Conservation (phyloP, 2,329 filamentous ascomycete species). For the Penicillium sp. region DNA sequence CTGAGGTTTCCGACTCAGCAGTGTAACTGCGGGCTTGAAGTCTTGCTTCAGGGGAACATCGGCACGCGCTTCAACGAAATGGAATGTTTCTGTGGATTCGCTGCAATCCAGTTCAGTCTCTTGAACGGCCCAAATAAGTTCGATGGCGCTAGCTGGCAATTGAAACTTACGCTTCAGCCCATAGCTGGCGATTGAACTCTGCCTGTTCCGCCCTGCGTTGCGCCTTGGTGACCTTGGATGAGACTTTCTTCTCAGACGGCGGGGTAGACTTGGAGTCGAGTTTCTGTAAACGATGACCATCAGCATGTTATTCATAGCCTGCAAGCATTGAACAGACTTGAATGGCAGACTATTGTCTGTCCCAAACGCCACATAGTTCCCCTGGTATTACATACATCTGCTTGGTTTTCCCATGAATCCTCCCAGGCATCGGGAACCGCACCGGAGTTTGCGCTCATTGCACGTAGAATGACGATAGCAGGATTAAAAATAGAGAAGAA, state of each 20-base stretch:
- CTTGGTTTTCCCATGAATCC: conserved; percentile 81
- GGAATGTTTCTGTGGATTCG: conserved; percentile 70
- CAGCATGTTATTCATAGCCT: background rate
- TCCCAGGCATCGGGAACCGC: conserved; percentile 79
- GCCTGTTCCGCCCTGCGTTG: conserved; percentile 77
- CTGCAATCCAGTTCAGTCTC: conserved; percentile 42
- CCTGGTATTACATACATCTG: conserved; percentile 56
- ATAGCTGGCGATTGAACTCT: conserved; percentile 79
- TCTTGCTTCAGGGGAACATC: conserved; percentile 63
- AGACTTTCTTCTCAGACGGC: conserved; percentile 45
- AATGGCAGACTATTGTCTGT: background rate
- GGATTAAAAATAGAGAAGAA: conserved; percentile 3
- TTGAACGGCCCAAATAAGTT: background rate
- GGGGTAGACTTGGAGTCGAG: conserved; percentile 39
- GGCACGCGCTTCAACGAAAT: conserved; percentile 68
- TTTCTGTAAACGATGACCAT: conserved; percentile 33
- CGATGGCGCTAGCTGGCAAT: background rate
- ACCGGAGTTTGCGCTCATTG: conserved; percentile 48
- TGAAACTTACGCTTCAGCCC: conserved; percentile 73
- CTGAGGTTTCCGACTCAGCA: conserved; percentile 79
- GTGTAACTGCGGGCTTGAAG: conserved; percentile 79
- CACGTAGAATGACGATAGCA: conserved; percentile 2
- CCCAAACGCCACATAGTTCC: background rate
- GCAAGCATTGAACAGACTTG: background rate
- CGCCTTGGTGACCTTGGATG: conserved; percentile 64